phyloP scores from a whole-genome alignment of 257 asterid genomes.

The Cynanchum wilfordii region DNA sequence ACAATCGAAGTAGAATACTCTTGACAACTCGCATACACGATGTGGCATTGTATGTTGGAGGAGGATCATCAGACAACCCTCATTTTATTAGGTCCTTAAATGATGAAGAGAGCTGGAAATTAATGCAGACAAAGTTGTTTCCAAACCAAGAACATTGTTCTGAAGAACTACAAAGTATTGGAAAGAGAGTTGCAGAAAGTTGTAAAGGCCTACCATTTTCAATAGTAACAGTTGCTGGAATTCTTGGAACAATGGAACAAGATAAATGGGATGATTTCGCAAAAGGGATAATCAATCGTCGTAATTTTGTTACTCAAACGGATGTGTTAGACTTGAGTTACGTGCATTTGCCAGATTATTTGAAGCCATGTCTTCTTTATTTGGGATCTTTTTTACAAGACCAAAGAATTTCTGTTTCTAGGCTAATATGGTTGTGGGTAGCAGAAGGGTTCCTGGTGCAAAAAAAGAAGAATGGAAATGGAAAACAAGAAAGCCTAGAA shows the following conservation, averaged over 20 bases:
- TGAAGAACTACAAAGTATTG: background rate
- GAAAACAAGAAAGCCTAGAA: background rate
- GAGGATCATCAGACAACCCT: background rate
- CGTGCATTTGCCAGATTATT: conserved; percentile 11
- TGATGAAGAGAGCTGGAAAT: background rate
- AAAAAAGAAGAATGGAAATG: background rate
- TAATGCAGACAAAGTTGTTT: background rate
- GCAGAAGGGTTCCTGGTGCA: background rate
- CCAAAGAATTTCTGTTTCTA: background rate
- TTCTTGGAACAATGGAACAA: background rate
- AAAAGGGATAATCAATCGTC: too few relatives aligned
- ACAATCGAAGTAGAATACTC: conserved; percentile 9
- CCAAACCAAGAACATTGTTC: background rate
- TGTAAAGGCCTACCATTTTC: conserved; percentile 13
- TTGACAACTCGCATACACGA: conserved; percentile 3
- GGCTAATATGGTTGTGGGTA: background rate
- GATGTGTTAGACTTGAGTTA: conserved; percentile 1
- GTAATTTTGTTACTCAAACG: too few relatives aligned
- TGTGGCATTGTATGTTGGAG: background rate
- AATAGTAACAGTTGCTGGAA: background rate
- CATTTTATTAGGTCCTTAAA: background rate
- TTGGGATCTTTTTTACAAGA: conserved; percentile 3
- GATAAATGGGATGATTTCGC: too few relatives aligned
- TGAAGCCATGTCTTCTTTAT: conserved; percentile 1
- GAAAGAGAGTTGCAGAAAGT: background rate